phyloP scores from a whole-genome alignment of 345 rosid genomes.

The Tarenaya hassleriana region DNA sequence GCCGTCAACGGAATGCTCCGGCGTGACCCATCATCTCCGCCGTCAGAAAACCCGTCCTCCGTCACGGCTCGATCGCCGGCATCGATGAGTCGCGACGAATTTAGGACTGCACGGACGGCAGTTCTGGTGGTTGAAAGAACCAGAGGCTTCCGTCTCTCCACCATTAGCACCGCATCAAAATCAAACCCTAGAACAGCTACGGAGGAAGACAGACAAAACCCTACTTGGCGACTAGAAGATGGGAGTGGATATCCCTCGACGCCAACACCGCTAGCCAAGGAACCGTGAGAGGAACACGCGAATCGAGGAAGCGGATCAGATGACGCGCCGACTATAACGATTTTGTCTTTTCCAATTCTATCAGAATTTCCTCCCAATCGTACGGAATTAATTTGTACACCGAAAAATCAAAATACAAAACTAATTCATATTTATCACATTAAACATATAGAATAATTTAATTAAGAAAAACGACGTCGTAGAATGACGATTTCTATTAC shows the following conservation, averaged over 20 bases:
- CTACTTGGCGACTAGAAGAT: constrained; percentile 9
- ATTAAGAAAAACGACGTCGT: no score
- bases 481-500: no score
- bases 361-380: no score
- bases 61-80: constrained; percentile 14
- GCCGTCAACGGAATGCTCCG: constrained; percentile 37
- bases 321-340: not conserved
- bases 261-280: not conserved
- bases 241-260: not conserved
- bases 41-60: constrained; percentile 4
- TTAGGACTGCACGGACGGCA: constrained; percentile 52
- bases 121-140: constrained; percentile 71
- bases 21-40: constrained; percentile 15
- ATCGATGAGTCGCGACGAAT: constrained; percentile 29
- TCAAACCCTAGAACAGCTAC: not conserved
- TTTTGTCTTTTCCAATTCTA: no score
- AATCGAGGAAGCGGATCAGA: constrained; percentile 26
- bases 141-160: constrained; percentile 72
- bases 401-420: no score
- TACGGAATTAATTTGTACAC: no score
- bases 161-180: constrained; percentile 32
- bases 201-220: not conserved
- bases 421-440: no score
- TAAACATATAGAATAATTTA: no score
- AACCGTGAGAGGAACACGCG: constrained; percentile 14